Evolutionary conservation across 2,329 filamentous ascomycete species (phyloP).

Genomic region (Periconia sp.): DNA sequence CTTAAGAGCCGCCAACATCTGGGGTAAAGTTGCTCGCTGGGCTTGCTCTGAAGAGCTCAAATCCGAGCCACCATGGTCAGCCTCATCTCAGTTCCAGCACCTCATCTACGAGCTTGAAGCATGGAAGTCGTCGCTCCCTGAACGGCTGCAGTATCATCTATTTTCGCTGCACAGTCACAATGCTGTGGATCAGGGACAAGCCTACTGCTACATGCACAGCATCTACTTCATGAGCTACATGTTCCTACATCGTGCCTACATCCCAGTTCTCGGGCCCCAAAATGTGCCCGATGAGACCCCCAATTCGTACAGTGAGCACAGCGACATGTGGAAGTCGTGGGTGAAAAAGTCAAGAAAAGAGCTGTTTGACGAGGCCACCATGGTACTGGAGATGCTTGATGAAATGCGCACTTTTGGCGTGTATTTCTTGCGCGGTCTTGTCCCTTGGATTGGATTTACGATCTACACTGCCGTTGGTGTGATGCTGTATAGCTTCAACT

Average conservation of each 20-base stretch:
- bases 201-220: conserved; percentile 50
- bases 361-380: conserved; percentile 43
- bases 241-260: conserved; percentile 49
- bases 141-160: conserved; percentile 45
- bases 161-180: conserved; percentile 49
- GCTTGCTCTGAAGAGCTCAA: conserved; percentile 46
- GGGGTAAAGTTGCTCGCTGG: conserved; percentile 50
- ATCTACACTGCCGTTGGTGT: conserved; percentile 50
- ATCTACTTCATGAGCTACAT: conserved; percentile 51
- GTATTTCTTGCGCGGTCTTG: conserved; percentile 47
- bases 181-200: conserved; percentile 49
- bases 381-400: conserved; percentile 49
- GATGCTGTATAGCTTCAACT: conserved; percentile 48
- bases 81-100: conserved; percentile 43
- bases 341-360: conserved; percentile 43
- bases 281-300: conserved; percentile 39
- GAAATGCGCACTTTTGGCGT: conserved; percentile 50
- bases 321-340: conserved; percentile 45
- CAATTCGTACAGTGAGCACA: conserved; percentile 39
- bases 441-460: conserved; percentile 51
- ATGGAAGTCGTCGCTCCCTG: conserved; percentile 44
- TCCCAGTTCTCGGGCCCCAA: conserved; percentile 46
- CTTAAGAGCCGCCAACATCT: conserved; percentile 48
- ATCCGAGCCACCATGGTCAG: conserved; percentile 44
- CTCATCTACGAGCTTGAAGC: conserved; percentile 42